Evolutionary conservation across 257 asterid species (phyloP).

Genomic region (Asclepias syriaca): DNA sequence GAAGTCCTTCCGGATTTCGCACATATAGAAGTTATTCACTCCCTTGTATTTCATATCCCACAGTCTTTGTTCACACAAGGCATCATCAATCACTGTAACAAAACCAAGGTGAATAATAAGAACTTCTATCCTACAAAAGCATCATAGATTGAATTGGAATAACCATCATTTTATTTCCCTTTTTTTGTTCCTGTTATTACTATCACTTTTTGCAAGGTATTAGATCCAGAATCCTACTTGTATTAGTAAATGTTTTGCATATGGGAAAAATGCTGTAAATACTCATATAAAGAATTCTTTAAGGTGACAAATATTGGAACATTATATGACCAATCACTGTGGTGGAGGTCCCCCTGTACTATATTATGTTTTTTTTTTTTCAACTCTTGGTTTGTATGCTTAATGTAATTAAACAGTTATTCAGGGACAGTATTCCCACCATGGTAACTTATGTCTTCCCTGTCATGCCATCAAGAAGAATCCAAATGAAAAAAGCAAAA

Average conservation of each 20-base stretch:
- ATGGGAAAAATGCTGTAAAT: neutral
- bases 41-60: constrained; percentile 86
- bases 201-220: neutral
- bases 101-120: constrained; percentile 18
- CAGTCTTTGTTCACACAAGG: constrained; percentile 77
- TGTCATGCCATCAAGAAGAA: neutral
- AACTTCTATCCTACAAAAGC: constrained; percentile 1
- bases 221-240: neutral
- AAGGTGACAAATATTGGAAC: neutral
- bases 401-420: neutral
- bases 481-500: neutral
- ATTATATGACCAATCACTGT: neutral
- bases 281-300: neutral
- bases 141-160: neutral
- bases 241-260: neutral
- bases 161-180: neutral
- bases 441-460: neutral
- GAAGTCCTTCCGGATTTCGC: constrained; percentile 83
- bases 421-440: neutral
- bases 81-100: constrained; percentile 79
- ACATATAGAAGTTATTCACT: constrained; percentile 82
- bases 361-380: neutral
- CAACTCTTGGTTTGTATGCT: neutral
- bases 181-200: neutral
- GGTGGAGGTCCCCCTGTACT: neutral